Evolutionary conservation across 805 yeast species (phyloP).

Genomic region (Metschnikowia cubensis): DNA sequence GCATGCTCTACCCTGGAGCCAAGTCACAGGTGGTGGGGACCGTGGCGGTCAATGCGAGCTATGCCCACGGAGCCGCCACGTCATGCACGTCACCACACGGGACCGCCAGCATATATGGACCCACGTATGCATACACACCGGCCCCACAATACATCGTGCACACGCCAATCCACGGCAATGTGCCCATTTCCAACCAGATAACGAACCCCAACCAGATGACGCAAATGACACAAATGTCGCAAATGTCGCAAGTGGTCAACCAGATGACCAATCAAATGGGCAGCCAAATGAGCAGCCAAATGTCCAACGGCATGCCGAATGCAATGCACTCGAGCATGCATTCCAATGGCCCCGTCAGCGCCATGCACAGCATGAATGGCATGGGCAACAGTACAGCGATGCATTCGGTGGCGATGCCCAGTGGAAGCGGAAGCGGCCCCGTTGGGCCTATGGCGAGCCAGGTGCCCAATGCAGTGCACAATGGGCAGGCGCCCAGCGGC

Average conservation of each 20-base stretch:
- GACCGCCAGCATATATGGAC: background rate
- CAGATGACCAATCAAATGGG: background rate
- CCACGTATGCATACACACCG: background rate
- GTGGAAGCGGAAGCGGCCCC: too few species aligned
- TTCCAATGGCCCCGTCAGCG: background rate
- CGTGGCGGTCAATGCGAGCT: background rate
- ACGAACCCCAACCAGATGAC: too few species aligned
- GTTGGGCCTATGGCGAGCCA: too few species aligned
- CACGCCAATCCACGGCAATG: too few species aligned
- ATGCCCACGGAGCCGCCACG: background rate
- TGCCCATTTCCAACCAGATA: too few species aligned
- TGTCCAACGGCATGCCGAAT: background rate
- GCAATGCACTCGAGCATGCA: background rate
- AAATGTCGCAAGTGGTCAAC: too few species aligned
- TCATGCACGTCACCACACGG: constrained; percentile 1
- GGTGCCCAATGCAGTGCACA: background rate
- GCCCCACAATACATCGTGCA: background rate
- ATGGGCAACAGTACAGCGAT: too few species aligned
- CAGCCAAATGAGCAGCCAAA: too few species aligned
- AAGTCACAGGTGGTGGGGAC: background rate
- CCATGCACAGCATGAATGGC: background rate
- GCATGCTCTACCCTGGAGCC: background rate
- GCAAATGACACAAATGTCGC: too few species aligned
- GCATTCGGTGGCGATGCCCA: too few species aligned
- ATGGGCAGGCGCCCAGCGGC: background rate